Evolutionary conservation across 2,329 filamentous ascomycete genomes (phyloP).

Genomic region (Trichoderma aggressivum): DNA sequence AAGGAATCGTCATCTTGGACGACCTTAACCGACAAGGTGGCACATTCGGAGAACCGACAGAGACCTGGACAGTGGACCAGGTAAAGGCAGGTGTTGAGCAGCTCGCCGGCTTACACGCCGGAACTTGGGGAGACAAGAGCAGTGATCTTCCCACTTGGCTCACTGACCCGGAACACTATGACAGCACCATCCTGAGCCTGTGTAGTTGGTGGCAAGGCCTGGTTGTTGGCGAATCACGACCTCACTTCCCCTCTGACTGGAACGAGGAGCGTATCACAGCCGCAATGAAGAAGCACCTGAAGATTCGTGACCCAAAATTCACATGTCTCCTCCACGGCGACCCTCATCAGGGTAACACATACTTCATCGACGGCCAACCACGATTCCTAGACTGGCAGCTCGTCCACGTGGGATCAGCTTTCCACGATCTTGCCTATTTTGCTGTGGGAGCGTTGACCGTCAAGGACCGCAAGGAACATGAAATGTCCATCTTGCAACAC

Average conservation of each 20-base stretch:
- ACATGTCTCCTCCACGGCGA: conserved; percentile 1
- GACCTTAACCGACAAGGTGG: neutral
- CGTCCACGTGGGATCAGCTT: neutral
- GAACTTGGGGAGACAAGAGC: neutral
- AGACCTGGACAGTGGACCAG: neutral
- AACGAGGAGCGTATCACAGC: conserved; percentile 5
- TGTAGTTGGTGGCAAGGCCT: neutral
- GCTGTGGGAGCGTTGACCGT: neutral
- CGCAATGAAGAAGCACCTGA: conserved; percentile 6
- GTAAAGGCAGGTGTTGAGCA: neutral
- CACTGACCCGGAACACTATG: neutral
- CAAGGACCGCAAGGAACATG: neutral
- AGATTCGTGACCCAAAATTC: neutral
- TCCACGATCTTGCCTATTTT: neutral
- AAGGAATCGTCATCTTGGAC: neutral
- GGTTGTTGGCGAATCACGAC: neutral
- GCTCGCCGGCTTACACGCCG: neutral
- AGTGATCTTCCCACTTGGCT: neutral
- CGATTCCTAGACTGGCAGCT: conserved; percentile 7
- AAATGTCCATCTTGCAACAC: neutral
- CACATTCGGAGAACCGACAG: neutral
- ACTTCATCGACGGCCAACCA: neutral
- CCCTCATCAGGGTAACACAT: neutral
- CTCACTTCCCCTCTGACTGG: neutral
- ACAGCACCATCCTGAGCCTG: neutral